Evolutionary conservation across 179 eudicot species (phyloP).

Genomic region (Sideroxylon spinosum): DNA sequence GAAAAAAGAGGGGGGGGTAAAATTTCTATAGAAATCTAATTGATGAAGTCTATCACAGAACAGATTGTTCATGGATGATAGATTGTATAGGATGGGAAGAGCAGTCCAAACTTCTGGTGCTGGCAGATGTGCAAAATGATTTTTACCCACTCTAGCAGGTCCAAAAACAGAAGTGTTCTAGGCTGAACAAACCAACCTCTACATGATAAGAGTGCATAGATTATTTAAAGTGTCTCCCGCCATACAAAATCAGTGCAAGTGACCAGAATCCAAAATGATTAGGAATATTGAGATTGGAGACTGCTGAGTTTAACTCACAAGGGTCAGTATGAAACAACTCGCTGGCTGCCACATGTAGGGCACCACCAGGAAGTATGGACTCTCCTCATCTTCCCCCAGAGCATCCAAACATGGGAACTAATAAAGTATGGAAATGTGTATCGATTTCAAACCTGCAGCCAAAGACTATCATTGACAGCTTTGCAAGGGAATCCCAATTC

Average conservation of each 20-base stretch:
- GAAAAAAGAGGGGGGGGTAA: neutral
- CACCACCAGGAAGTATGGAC: conserved; percentile 4
- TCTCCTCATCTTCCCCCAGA: conserved; percentile 1
- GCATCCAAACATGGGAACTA: neutral
- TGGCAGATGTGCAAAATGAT: neutral
- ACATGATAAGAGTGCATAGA: neutral
- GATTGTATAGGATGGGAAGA: neutral
- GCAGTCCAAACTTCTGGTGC: conserved; percentile 12
- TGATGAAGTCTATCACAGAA: neutral
- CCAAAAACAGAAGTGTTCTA: neutral
- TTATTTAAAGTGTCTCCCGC: neutral
- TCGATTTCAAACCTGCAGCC: conserved; percentile 78
- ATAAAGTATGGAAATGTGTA: conserved; percentile 4
- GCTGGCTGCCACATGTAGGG: neutral
- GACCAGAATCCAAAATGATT: neutral
- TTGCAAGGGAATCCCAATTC: conserved; percentile 96
- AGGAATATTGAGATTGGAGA: conserved; percentile 2
- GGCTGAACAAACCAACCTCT: neutral
- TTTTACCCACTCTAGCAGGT: conserved; percentile 3
- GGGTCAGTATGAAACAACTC: neutral
- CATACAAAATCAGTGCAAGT: neutral
- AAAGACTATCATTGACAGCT: conserved; percentile 92
- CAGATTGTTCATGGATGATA: neutral
- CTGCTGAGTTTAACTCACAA: neutral
- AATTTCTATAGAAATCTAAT: neutral